Base-by-base conservation (phyloP, 441 rosid genomes). In the Flueggea neowawraea region DNA sequence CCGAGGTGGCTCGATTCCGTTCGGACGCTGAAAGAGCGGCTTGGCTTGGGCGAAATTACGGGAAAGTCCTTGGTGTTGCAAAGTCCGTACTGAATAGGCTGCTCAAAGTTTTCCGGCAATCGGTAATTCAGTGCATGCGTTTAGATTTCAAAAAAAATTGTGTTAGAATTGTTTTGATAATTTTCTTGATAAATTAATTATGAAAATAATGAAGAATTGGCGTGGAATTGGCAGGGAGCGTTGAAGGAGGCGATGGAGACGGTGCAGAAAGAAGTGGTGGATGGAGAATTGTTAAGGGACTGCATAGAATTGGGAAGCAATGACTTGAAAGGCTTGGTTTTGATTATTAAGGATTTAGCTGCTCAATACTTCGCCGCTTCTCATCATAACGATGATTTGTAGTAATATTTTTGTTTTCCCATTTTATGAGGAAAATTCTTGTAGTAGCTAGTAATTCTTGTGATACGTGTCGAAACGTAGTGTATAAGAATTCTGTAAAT, bases 261-360 rank as follows among this genome's bases (percentile, higher is more conserved):
- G 57, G 50, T 90, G 58, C 77, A 69, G 51, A 76, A 55, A 55
- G 97, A 88, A 70, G 82, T 83, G 66, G 65, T 79, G n/a, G 89
- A 86, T 9, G 97, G 90, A 16, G 84, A 66, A 53, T 63, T 90
- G 39, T 54, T 92, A 63, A 82, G 70, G 74, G 94, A 92, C 69
- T 92, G 96, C 71, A 73, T 92, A 10, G 88, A 83, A 66, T 47
- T 92, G 47, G 84, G 96, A 0, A 64, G 78, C 17, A 70, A 71
- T 32, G 98, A 90, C 68, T 70, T 86, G 61, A 82, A 81, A 79
- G 84, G 90, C 28, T 67, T 90, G 71, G 73, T 88, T 59, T 83
- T 75, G 65, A 79, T 88, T 51, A 55, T 86, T 4, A 82, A 80
- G 65, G 89, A 83, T 55, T 70, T 81, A 60, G 63, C 78, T 71